Percentiles rank a stretch among this genome's conserved stretches.
These are phyloP conservation scores for Arabidopsis suecica DNA, from an alignment of 345 rosid genomes.

Conservation along the genomic window DNA sequence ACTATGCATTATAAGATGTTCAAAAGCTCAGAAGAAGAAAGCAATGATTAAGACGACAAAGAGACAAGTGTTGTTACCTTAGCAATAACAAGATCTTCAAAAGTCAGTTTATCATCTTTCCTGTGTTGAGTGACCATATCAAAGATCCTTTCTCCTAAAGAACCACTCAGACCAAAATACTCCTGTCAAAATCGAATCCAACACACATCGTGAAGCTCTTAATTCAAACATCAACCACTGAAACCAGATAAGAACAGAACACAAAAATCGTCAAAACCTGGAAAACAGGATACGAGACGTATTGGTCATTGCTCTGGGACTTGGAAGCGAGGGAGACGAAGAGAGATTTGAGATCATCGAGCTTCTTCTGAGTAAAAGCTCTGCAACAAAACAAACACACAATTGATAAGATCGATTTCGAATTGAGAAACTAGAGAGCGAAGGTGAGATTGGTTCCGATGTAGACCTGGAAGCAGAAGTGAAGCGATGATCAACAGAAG, in stretches of 20 bases:
- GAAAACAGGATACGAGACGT: conserved; percentile 61
- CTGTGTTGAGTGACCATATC: conserved; percentile 67
- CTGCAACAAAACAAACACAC: conserved; percentile 43
- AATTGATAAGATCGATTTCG: neutral
- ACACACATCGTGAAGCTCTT: neutral
- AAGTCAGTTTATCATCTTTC: conserved; percentile 62
- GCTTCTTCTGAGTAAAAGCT: conserved; percentile 71
- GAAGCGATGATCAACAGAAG: conserved; percentile 47
- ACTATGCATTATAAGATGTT: neutral
- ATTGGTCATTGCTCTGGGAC: conserved; percentile 57
- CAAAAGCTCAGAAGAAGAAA: neutral
- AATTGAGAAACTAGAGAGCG: neutral
- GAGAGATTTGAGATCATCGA: conserved; percentile 68
- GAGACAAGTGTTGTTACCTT: conserved; percentile 52
- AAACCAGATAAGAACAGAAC: neutral
- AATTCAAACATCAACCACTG: neutral
- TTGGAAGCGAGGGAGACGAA: conserved; percentile 67
- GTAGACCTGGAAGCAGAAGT: conserved; percentile 48
- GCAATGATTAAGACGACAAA: neutral
- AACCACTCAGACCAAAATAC: conserved; percentile 64
- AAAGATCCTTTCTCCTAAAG: conserved; percentile 70
- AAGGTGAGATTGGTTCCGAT: neutral
- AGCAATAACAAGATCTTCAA: conserved; percentile 84
- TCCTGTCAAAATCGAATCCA: conserved; percentile 44
- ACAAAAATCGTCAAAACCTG: conserved; percentile 53